Conservation (phyloP, 495 filamentous ascomycete genomes). For the Lasiosphaeria ovina region DNA sequence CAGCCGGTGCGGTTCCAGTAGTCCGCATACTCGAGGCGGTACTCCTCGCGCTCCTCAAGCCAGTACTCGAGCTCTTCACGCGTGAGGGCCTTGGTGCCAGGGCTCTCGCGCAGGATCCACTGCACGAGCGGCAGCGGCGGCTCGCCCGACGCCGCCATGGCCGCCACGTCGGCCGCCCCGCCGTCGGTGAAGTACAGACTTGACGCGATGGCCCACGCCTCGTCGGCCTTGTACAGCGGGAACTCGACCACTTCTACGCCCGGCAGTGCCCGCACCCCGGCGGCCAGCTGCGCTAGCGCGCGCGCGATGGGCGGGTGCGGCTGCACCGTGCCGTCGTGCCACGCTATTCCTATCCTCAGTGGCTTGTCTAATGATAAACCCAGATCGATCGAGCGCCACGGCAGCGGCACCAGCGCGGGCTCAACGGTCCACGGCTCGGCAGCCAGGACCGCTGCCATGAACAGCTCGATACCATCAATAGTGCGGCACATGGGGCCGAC, state of each 20-base stretch:
- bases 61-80: conserved; percentile 16
- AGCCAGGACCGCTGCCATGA: conserved; percentile 58
- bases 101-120: conserved; percentile 50
- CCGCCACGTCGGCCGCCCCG: conserved; percentile 48
- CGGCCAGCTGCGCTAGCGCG: conserved; percentile 42
- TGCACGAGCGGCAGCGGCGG: conserved; percentile 51
- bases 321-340: conserved; percentile 66
- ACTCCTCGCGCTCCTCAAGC: conserved; percentile 50
- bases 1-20: conserved; percentile 49
- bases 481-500: conserved; percentile 63
- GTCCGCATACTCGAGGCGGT: conserved; percentile 57
- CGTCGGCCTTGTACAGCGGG: conserved; percentile 60
- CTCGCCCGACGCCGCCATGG: conserved; percentile 55
- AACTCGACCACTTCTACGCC: conserved; percentile 60
- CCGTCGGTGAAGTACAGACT: conserved; percentile 57
- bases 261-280: conserved; percentile 45
- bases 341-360: conserved; percentile 65
- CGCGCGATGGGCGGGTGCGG: conserved; percentile 68
- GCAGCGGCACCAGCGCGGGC: conserved; percentile 56
- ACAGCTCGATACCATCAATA: conserved; percentile 62
- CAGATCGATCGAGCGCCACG: conserved; percentile 46
- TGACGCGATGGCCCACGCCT: conserved; percentile 58
- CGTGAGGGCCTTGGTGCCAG: conserved; percentile 35
- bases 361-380: conserved; percentile 38
- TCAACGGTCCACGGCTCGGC: conserved; percentile 62